Evolutionary conservation across 2,329 filamentous ascomycete genomes (phyloP).

Genomic region (Epichloe sibirici): DNA sequence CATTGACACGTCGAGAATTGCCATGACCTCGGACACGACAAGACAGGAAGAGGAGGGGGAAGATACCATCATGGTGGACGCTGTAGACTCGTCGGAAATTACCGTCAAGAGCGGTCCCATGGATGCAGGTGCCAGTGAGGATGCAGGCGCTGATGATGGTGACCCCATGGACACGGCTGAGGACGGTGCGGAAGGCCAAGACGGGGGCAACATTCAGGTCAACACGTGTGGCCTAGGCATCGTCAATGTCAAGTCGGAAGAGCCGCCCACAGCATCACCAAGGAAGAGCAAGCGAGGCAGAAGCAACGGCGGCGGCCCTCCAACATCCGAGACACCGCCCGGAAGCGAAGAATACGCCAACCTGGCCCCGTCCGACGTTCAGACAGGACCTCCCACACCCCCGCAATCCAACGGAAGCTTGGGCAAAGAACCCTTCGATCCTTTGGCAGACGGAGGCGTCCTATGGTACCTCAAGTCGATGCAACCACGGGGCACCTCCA

Average conservation of each 20-base stretch:
- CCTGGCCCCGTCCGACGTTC: constrained; percentile 13
- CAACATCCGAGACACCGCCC: constrained; percentile 32
- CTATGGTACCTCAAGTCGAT: constrained; percentile 82
- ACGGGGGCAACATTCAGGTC: constrained; percentile 33
- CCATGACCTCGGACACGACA: constrained; percentile 23
- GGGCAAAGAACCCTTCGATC: constrained; percentile 34
- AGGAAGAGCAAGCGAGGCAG: constrained; percentile 15
- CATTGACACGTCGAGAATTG: constrained; percentile 39
- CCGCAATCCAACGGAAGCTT: constrained; percentile 52
- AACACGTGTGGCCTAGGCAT: constrained; percentile 28
- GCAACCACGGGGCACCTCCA: constrained; percentile 66
- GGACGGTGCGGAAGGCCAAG: constrained; percentile 21
- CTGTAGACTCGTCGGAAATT: constrained; percentile 32
- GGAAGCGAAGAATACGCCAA: constrained; percentile 33
- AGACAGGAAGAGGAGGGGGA: constrained; percentile 26
- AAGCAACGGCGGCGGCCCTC: constrained; percentile 11
- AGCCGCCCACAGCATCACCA: constrained; percentile 8
- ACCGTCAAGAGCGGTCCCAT: constrained; percentile 26
- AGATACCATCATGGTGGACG: constrained; percentile 42
- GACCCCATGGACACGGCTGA: constrained; percentile 26
- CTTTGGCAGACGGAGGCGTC: constrained; percentile 61
- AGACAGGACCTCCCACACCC: constrained; percentile 47
- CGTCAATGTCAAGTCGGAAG: constrained; percentile 10
- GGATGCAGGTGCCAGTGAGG: constrained; percentile 8
- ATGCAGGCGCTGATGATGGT: constrained; percentile 17